Evolutionary conservation across 139 green algal species (phyloP), one percentile per base, ranked within the genome.

Genomic region (Prasinococcaceae sp.): DNA sequence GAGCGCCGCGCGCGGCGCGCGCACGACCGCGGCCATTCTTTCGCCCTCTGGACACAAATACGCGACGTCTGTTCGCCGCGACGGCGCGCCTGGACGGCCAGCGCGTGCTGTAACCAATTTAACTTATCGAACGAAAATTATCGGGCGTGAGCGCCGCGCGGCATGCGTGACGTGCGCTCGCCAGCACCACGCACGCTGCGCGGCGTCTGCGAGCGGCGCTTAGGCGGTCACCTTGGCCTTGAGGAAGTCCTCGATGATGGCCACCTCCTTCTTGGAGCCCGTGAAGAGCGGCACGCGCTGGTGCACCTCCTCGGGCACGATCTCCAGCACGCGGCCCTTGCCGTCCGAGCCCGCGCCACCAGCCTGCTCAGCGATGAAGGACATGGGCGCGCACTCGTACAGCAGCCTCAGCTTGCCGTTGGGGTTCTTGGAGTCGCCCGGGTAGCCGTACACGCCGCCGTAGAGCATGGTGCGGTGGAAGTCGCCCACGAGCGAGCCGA

Each of bases 371-470:
- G 75, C 64, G 47, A 94, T 75, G 70, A 84, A 82, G 45, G 66
- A 83, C 85, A 94, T 96, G 54, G 88, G 88, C 14, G 89, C 88
- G 66, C 88, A 97, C 79, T 97, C 88, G 67, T 97, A 97, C 75
- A 97, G 80, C 69, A 97, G 74, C 29, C 88, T 74, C 56, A 97
- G 80, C 81, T 97, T 97, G 70, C 88, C 88, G 67, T 79, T 96
- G 41, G 67, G 55, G 78, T 92, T 96, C 66, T 86, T 95, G 5
- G 40, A 69, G 69, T 96, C 88, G 22, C 67, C 70, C 38, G 88
- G 88, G 79, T 97, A 97, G 53, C 88, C 89, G 68, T 95, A 96
- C 78, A 97, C 93, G 66, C 79, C 89, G 62, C 84, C 88, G 63
- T 97, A 97, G 45, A 97, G 75, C 63, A 72, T 23, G 9, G 88